Base-by-base conservation (phyloP, 2,329 filamentous ascomycete species). In the Sphaerulina musiva region DNA sequence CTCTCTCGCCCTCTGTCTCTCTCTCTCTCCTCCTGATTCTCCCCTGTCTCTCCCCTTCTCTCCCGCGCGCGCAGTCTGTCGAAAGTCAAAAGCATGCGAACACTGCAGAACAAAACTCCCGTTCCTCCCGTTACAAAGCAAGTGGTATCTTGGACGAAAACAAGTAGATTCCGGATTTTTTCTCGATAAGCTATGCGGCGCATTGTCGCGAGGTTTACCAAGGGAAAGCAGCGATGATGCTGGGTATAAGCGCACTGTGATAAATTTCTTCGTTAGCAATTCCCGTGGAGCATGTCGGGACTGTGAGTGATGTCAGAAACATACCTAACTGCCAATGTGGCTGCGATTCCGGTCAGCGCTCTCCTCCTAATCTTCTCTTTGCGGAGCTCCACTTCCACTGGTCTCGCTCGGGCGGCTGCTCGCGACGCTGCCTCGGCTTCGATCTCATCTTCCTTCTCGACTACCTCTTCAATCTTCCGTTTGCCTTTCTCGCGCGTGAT, bases 271-370 rank as follows among this genome's bases (percentile, higher is more conserved):
- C 17, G 60, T 62, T 44, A 62, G 46, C 45, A 29, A 36, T 38
- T 6, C 12, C 32, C 29, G 49, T 26, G 20, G 8, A 42, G 43
- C 48, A 11, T n/a, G 31, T 31, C 32, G 20, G 2, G n/a, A 36
- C 14, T 20, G 42, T 10, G 23, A 32, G 26, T 36, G 9, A 43
- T 12, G 51, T 31, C 26, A 6, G 26, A 52, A 52, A 86, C 90
- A 76, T 81, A 97, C 93, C 91, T 91, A 71, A 96, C 80, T 54
- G 88, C 89, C 69, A 96, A 79, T 45, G 89, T 93, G 54, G 89
- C 89, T 59, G 85, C 88, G 50, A 97, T 81, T 55, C 93, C 92
- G 59, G 95, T 80, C 57, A 95, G 76, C 45, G 93, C 89, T 68
- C 90, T 83, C 72, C 85, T 89, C 73, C 89, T 85, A 61, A 96